Base-by-base conservation (phyloP, 306 rosid species). In the Prosopis cineraria region DNA sequence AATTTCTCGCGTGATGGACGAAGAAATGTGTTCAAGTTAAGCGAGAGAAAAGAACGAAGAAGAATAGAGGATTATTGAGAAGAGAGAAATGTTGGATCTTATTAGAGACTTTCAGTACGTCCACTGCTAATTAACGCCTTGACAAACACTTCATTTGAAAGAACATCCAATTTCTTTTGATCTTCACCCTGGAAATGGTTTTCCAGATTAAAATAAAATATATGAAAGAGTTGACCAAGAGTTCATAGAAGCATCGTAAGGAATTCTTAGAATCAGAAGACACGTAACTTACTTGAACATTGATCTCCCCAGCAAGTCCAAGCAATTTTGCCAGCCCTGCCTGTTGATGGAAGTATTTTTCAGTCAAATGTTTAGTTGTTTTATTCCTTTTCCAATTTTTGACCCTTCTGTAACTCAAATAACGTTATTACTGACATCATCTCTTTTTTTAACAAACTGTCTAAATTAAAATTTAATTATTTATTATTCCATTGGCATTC, bases 141-240 rank as follows among this genome's bases (percentile, higher is more conserved):
- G 34, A 94, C 89, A 84, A 94, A 92, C 27, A 94, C 97, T 79
- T 94, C 92, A 91, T 94, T 92, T 39, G 98, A 94, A 66, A 94
- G 90, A 81, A 94, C 95, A 89, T 94, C 98, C 84, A 94, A 85
- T 83, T 94, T 94, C 95, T 92, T 94, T 79, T 94, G 98, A 72
- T 94, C 96, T 85, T 94, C 98, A 13, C 98, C 83, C 88, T 85
- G 47, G 33, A 31, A 43, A 56, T 48, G 29, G 68, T 8, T 68
- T 55, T 43, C 70, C 37, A 74, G 39, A 33, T 22, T n/a, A 22
- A 3, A 37, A 20, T 66, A 9, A 70, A 74, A 39, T 39, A n/a
- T 39, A 67, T 56, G 17, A 48, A 74, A 24, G 72, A 59, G 47
- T 62, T 3, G 6, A 13, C 16, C 12, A 56, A 52, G 12, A 20